Conservation (phyloP, 1,139 yeast genomes). For the Saccharomyces pastorianus region DNA sequence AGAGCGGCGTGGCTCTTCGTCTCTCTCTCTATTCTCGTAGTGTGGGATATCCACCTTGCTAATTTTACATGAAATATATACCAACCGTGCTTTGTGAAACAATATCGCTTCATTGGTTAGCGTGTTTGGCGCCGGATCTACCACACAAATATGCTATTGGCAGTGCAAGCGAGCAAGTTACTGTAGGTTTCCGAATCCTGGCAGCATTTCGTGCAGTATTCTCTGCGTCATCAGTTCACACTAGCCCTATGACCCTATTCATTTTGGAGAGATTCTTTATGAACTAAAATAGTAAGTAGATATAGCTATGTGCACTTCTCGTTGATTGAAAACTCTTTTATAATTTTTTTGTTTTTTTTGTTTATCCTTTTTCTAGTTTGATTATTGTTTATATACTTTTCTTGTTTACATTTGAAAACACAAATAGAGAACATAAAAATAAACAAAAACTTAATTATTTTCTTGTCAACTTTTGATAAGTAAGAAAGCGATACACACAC, state of each 20-base stretch:
- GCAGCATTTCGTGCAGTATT: background rate
- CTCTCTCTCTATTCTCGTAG: background rate
- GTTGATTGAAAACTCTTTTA: conserved; percentile 21
- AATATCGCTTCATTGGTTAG: background rate
- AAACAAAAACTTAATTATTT: background rate
- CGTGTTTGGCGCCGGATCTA: background rate
- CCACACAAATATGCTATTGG: background rate
- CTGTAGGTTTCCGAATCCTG: background rate
- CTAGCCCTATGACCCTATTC: background rate
- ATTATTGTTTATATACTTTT: background rate
- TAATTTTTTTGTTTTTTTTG: conserved; percentile 32
- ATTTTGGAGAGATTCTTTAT: conserved; percentile 42
- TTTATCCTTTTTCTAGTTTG: background rate
- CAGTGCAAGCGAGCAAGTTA: background rate
- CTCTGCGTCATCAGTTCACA: background rate
- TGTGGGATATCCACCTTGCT: background rate
- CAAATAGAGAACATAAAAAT: background rate
- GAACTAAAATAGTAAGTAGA: conserved; percentile 43
- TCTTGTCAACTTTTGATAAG: background rate
- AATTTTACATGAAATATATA: background rate
- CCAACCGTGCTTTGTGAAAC: background rate
- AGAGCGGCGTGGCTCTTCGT: background rate
- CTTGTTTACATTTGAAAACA: too few species aligned
- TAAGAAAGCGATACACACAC: background rate
- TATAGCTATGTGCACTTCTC: conserved; percentile 38